Base-by-base conservation (phyloP, 768 basidiomycete genomes). In the Strobilomyces confusus region DNA sequence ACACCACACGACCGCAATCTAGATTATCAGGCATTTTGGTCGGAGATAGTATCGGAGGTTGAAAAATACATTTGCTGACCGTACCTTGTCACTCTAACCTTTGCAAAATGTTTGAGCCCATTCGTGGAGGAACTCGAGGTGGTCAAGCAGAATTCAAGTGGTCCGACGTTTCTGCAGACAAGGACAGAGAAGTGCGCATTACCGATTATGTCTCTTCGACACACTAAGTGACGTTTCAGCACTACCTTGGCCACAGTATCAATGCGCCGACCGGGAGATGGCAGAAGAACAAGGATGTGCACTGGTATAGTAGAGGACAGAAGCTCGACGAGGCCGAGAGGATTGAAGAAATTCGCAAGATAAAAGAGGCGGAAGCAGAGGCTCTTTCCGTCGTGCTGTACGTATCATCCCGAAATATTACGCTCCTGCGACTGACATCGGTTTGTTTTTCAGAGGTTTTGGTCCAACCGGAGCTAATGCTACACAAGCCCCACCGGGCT, bases 271-370 rank as follows among this genome's bases (percentile, higher is more conserved):
- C 91, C 1, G 95, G 95, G 2, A 78, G 95, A 44, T 98, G 95
- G 95, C 95, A 97, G 73, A 95, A 95, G 73, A 92, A 93, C 75
- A 93, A 95, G 68, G 95, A 98, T 63, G 74, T 98, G 15, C 94
- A 95, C 63, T 98, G 95, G 95, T 98, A 95, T 66, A 81, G 75
- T 62, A 83, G 94, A 26, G 91, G 93, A 5, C 25, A 56, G 32
- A 63, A 66, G 2, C 57, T 63, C 14, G 61, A 60, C 4, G 80
- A 81, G 14, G 67, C 68, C 12, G 82, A 83, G 56, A 75, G 81
- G 50, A 62, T 49, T 0, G 92, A 87, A 56, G 95, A 98, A 73
- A 86, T 97, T 30, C 73, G 81, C 51, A 81, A 78, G 62, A 67
- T 97, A 58, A 95, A 97, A 68, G 88, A 93, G 63, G 79, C 86